phyloP scores from a whole-genome alignment of 345 rosid genomes.

The Lumnitzera racemosa region DNA sequence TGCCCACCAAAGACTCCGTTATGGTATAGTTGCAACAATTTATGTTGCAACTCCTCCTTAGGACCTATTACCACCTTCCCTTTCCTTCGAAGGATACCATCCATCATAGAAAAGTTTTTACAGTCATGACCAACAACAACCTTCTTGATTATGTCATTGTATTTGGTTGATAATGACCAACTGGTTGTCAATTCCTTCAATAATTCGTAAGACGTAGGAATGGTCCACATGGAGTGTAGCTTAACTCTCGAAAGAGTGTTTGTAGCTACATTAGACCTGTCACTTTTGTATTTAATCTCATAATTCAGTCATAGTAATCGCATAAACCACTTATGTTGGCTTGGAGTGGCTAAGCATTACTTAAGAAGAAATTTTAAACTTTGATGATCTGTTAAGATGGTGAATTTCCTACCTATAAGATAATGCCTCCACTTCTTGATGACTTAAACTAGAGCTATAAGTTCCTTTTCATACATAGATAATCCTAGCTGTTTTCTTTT shows the following conservation, averaged over 20 bases:
- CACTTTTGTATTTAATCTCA: neutral
- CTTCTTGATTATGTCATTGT: no score
- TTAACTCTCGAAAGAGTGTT: neutral
- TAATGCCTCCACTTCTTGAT: constrained; percentile 5
- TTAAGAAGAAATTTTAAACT: neutral
- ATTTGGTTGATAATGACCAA: no score
- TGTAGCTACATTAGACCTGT: neutral
- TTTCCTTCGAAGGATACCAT: no score
- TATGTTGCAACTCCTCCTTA: no score
- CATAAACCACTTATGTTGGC: neutral
- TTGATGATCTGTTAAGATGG: neutral
- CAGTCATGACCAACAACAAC: no score
- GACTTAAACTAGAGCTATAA: neutral
- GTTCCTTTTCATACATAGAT: no score
- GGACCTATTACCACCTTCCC: no score
- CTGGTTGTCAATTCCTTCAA: no score
- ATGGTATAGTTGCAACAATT: neutral
- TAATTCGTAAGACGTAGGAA: no score
- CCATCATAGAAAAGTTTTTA: no score
- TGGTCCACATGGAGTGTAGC: no score
- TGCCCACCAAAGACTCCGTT: neutral
- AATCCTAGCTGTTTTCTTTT: no score
- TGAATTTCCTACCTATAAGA: neutral
- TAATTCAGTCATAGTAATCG: constrained; percentile 2
- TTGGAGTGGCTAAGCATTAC: neutral